A percentile compares a stretch with the other conserved stretches of the same genome.
Conservation (phyloP, 805 yeast species). For the Candida hungchunana region DNA sequence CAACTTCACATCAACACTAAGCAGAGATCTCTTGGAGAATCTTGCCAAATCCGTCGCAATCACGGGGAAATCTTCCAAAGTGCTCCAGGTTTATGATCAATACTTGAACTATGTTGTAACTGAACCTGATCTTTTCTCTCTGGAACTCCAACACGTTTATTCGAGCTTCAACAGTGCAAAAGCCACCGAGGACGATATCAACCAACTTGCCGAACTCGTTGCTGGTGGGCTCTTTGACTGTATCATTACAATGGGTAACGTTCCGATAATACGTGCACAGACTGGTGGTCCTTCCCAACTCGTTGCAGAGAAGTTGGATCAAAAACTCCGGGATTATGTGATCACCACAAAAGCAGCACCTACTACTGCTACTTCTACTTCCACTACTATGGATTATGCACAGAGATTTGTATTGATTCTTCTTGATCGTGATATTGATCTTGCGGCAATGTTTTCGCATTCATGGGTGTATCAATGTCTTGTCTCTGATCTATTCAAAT, state of each 20-base stretch:
- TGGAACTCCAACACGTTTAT: conserved; percentile 66
- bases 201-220: conserved; percentile 58
- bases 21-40: conserved; percentile 77
- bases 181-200: conserved; percentile 73
- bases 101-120: conserved; percentile 88
- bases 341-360: conserved; percentile 47
- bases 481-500: conserved; percentile 85
- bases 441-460: conserved; percentile 92
- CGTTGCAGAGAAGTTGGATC: conserved; percentile 83
- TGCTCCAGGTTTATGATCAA: conserved; percentile 91
- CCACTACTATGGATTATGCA: too few species aligned
- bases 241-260: conserved; percentile 68
- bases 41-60: conserved; percentile 79
- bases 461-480: conserved; percentile 98
- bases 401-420: conserved; percentile 76
- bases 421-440: conserved; percentile 84
- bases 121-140: conserved; percentile 84
- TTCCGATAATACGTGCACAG: conserved; percentile 90
- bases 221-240: conserved; percentile 80
- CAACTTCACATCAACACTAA: conserved; percentile 79
- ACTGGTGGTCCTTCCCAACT: conserved; percentile 94
- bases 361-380: too few species aligned
- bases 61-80: conserved; percentile 63
- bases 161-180: conserved; percentile 64
- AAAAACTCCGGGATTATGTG: conserved; percentile 79